Base-by-base conservation (phyloP, 768 basidiomycete genomes). In the Crucibulum laeve region DNA sequence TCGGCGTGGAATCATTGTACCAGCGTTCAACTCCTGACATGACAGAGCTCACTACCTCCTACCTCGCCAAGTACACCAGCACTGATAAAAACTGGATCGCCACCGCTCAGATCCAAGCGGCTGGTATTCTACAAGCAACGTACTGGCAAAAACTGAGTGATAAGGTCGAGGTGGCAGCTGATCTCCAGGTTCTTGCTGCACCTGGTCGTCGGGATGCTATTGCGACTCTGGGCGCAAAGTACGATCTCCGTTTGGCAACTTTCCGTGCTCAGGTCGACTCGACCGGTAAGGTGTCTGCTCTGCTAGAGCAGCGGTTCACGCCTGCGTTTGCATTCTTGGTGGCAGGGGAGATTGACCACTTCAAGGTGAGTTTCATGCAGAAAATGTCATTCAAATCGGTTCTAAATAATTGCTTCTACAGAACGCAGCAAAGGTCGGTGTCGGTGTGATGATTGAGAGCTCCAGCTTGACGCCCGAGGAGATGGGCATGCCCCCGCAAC, bases 361-460 rank as follows among this genome's bases (percentile, higher is more conserved):
- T 91, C 74, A 98, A 94, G 84, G 93, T 91, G 54, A 49, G 68
- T 45, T 44, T 5, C 52, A 35, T 4, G 3, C 40, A 43, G 22
- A 15, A 23, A 34, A 3, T 47, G 38, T 41, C 17, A 25, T 42
- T 24, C 37, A 8, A 15, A 40, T 3, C n/a, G 21, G n/a, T 11
- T 34, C 32, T 41, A 28, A 46, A 4, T 42, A 26, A 33, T 53
- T 23, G 36, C 17, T 4, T 33, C 19, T 32, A 7, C 25, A 97
- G 92, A 93, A 92, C 64, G 73, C 91, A 32, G 88, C 91, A 22
- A 95, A 93, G 68, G 84, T 96, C 47, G 95, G 95, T 48, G 85
- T 97, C 6, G 94, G 94, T 70, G 91, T 98, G 64, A 95, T 93
- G 91, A 91, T 98, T 48, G 94, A 98, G 76, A 87, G 84, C 60